A percentile compares a stretch with the other conserved stretches of the same genome.
phyloP scores from a whole-genome alignment of 495 filamentous ascomycete genomes.

The Lepidopterella palustris region DNA sequence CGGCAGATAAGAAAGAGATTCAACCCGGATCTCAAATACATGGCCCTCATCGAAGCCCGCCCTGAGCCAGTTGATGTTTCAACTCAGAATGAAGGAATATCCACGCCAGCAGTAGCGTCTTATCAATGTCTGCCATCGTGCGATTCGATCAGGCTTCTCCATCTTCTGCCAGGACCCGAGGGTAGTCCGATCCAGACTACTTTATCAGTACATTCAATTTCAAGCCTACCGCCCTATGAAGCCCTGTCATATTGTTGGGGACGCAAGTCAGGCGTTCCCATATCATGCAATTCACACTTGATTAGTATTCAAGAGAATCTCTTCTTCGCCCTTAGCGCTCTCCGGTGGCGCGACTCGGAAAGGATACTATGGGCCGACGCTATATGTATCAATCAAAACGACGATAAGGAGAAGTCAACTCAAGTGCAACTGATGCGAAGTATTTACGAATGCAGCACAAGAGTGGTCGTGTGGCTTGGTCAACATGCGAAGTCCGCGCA shows the following conservation, averaged over 20 bases:
- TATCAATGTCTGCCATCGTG: neutral
- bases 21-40: neutral
- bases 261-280: neutral
- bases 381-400: neutral
- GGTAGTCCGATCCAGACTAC: neutral
- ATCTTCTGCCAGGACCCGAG: neutral
- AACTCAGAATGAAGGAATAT: neutral
- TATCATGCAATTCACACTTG: neutral
- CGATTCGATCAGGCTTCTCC: neutral
- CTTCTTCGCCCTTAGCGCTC: neutral
- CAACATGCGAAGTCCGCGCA: neutral
- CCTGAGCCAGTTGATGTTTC: neutral
- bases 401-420: neutral
- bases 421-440: neutral
- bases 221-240: neutral
- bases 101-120: neutral
- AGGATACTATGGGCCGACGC: neutral
- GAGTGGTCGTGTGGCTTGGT: neutral
- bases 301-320: neutral
- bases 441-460: neutral
- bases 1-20: neutral
- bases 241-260: neutral
- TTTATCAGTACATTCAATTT: neutral
- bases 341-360: neutral
- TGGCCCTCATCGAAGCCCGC: neutral